A percentile compares a stretch with the other conserved stretches of the same genome.
Conservation (phyloP, 495 filamentous ascomycete species). For the Cairneyella variabilis region DNA sequence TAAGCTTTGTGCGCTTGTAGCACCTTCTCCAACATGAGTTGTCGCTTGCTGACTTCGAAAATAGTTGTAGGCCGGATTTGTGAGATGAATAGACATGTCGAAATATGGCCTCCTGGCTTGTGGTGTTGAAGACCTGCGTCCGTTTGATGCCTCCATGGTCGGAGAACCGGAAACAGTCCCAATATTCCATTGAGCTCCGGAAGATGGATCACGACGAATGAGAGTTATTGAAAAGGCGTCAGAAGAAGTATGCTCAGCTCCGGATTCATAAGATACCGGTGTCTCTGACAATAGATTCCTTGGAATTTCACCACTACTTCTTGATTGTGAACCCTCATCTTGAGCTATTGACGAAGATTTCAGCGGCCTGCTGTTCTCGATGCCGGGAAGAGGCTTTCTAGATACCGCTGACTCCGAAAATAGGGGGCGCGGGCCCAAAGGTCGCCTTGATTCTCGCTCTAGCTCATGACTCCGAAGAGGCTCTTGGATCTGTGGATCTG, state of each 20-base stretch:
- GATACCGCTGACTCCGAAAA: background rate
- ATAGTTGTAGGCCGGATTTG: conserved; percentile 19
- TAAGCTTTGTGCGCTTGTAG: background rate
- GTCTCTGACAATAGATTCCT: background rate
- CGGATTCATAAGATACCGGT: background rate
- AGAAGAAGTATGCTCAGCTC: background rate
- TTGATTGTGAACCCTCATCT: background rate
- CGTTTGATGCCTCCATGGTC: conserved; percentile 2
- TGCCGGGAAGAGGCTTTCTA: conserved; percentile 13
- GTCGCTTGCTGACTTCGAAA: conserved; percentile 13
- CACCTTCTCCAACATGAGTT: background rate
- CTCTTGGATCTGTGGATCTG: too few relatives aligned
- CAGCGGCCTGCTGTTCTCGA: conserved; percentile 8
- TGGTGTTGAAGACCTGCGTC: background rate
- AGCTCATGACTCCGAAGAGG: too few relatives aligned
- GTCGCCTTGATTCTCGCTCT: conserved; percentile 1
- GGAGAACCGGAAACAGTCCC: conserved; percentile 57
- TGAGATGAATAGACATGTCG: conserved; percentile 38
- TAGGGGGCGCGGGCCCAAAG: conserved; percentile 23
- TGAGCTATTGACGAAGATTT: background rate
- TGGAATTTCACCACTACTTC: background rate
- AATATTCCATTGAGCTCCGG: conserved; percentile 85
- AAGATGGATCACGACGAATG: conserved; percentile 81
- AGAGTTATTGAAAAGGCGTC: conserved; percentile 65
- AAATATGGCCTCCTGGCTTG: conserved; percentile 18